These are phyloP conservation scores for Rhizomucor miehei DNA, from an alignment of 371 early-diverging fungal genomes.

Conservation along the genomic window DNA sequence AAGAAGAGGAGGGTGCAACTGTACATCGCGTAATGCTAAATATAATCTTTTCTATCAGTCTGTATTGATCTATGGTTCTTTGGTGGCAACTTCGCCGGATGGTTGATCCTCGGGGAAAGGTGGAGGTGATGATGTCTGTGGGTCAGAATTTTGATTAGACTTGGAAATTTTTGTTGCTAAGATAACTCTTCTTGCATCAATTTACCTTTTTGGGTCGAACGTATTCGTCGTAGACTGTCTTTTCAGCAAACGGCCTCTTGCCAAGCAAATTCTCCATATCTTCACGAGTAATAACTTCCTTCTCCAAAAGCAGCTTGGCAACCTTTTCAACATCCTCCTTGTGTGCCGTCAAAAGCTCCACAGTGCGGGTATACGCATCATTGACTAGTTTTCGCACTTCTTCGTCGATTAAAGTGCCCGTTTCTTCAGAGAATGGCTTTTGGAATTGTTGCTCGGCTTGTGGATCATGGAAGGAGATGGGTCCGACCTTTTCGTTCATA, in stretches of 20 bases:
- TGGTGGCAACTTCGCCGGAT: not conserved
- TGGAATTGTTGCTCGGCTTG: constrained; percentile 77
- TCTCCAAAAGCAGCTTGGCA: constrained; percentile 87
- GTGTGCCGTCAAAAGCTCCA: constrained; percentile 78
- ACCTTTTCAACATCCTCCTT: constrained; percentile 89
- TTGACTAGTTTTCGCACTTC: constrained; percentile 86
- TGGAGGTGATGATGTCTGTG: constrained; percentile 4
- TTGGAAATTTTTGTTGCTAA: too few relatives aligned
- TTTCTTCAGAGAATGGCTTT: constrained; percentile 96
- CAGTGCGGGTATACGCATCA: constrained; percentile 79
- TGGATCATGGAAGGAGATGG: constrained; percentile 79
- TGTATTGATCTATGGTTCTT: too few relatives aligned
- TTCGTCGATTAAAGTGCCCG: constrained; percentile 91
- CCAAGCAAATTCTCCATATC: constrained; percentile 94
- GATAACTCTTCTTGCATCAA: not conserved
- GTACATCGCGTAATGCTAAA: too few relatives aligned
- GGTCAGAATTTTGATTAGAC: too few relatives aligned
- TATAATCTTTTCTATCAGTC: too few relatives aligned
- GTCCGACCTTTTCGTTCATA: constrained; percentile 90
- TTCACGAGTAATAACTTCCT: constrained; percentile 94
- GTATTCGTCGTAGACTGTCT: constrained; percentile 59
- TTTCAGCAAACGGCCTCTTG: constrained; percentile 81
- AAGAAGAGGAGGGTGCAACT: too few relatives aligned
- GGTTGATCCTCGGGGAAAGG: constrained; percentile 3
- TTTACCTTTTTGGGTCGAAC: constrained; percentile 9